These are phyloP conservation scores for Annulohypoxylon bovei DNA, from an alignment of 495 filamentous ascomycete genomes.

Conservation along the genomic window DNA sequence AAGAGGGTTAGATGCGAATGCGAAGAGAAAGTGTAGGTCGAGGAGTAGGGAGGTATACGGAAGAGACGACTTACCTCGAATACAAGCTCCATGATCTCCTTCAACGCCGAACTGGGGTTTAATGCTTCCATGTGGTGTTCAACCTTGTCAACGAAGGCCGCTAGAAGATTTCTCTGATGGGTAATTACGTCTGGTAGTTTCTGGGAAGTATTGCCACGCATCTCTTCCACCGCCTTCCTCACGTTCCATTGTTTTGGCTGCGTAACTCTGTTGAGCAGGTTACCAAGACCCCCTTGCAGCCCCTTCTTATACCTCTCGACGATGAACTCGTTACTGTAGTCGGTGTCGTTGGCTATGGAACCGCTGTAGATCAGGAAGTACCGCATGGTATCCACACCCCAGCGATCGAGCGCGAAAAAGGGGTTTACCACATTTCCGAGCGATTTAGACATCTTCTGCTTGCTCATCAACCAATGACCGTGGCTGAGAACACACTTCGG, in stretches of 20 bases:
- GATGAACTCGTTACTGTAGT: conserved; percentile 84
- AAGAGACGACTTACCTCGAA: conserved; percentile 54
- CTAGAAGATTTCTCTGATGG: conserved; percentile 3
- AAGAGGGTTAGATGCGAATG: conserved; percentile 18
- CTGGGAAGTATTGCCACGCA: conserved; percentile 14
- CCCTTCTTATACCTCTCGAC: conserved; percentile 79
- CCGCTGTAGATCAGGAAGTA: conserved; percentile 86
- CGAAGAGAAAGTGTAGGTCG: neutral
- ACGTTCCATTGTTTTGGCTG: conserved; percentile 74
- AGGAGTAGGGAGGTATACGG: neutral
- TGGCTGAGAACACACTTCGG: conserved; percentile 87
- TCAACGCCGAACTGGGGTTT: conserved; percentile 71
- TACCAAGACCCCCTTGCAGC: conserved; percentile 79
- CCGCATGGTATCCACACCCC: conserved; percentile 85
- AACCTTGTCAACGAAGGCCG: conserved; percentile 45
- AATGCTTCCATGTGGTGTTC: conserved; percentile 69
- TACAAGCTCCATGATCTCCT: conserved; percentile 70
- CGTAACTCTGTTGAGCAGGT: conserved; percentile 75
- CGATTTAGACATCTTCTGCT: conserved; percentile 94
- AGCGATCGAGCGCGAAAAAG: conserved; percentile 89
- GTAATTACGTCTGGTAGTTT: neutral
- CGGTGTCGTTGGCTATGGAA: conserved; percentile 75
- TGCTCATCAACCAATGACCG: conserved; percentile 92
- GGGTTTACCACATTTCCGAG: conserved; percentile 95
- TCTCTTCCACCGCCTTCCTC: conserved; percentile 60